A percentile compares a stretch with the other conserved stretches of the same genome.
These are phyloP conservation scores for Yamadazyma dushanensis DNA, from an alignment of 1,139 yeast species.

Conservation along the genomic window DNA sequence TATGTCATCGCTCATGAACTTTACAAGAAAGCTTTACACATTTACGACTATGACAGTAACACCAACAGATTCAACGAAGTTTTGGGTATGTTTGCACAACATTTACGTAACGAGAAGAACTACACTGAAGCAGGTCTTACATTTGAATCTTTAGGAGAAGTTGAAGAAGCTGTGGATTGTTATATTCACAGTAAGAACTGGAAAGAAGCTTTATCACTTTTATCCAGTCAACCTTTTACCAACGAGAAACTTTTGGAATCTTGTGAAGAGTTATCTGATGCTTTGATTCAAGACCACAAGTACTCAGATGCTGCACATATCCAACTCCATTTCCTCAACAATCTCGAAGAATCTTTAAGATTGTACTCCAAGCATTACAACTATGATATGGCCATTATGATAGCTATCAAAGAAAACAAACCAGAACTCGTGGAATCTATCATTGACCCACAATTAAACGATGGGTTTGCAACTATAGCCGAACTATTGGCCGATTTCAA, in stretches of 20 bases:
- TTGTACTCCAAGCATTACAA: constrained; percentile 74
- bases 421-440: constrained; percentile 53
- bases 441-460: constrained; percentile 75
- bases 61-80: constrained; percentile 50
- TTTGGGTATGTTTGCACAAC: constrained; percentile 60
- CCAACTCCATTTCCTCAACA: constrained; percentile 58
- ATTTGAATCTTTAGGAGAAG: constrained; percentile 66
- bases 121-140: constrained; percentile 75
- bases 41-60: constrained; percentile 58
- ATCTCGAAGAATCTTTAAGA: constrained; percentile 61
- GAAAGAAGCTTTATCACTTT: constrained; percentile 78
- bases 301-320: constrained; percentile 86
- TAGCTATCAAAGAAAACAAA: constrained; percentile 48
- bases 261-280: constrained; percentile 59
- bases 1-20: constrained; percentile 76
- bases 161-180: constrained; percentile 63
- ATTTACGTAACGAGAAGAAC: constrained; percentile 53
- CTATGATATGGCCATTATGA: constrained; percentile 74
- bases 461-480: constrained; percentile 84
- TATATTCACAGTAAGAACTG: constrained; percentile 73
- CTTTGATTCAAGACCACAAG: constrained; percentile 67
- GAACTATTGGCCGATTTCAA: constrained; percentile 91
- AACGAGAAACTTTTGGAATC: constrained; percentile 36
- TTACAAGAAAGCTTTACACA: constrained; percentile 64
- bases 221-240: constrained; percentile 39